Conservation (phyloP, 164 flowering plant genomes). For the Kalanchoe fedtschenkoi region DNA sequence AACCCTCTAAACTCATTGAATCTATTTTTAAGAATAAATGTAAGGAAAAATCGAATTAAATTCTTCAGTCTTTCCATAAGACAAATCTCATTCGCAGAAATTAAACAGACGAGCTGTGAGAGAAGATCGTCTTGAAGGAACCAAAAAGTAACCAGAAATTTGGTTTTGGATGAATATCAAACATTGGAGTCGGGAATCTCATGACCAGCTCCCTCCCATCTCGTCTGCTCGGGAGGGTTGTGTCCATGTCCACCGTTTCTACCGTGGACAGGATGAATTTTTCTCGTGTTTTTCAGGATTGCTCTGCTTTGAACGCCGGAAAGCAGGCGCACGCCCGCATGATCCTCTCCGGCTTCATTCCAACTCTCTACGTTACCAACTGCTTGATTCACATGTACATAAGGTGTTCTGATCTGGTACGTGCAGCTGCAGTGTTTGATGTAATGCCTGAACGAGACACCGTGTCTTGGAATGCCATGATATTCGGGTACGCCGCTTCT, state of each 20-base stretch:
- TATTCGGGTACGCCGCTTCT: constrained; percentile 34
- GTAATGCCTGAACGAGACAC: constrained; percentile 45
- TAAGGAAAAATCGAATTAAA: too few species aligned
- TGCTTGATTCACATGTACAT: constrained; percentile 61
- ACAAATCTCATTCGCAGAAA: too few species aligned
- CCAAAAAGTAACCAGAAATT: too few species aligned
- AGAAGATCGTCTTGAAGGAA: too few species aligned
- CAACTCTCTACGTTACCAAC: constrained; percentile 59
- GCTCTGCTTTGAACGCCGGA: constrained; percentile 34
- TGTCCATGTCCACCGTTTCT: background rate
- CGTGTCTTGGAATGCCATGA: constrained; percentile 60
- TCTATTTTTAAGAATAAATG: too few species aligned
- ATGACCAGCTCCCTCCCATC: background rate
- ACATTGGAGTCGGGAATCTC: constrained; percentile 4
- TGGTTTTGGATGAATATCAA: too few species aligned
- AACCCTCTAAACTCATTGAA: too few species aligned
- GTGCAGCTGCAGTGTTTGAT: constrained; percentile 55
- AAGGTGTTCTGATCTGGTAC: constrained; percentile 29
- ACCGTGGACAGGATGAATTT: constrained; percentile 17
- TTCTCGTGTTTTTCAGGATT: constrained; percentile 55
- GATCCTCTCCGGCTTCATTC: constrained; percentile 54
- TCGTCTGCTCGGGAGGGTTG: background rate
- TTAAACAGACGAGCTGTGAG: too few species aligned
- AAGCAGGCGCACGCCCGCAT: constrained; percentile 60
- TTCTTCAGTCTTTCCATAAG: too few species aligned